Percentiles rank a stretch among this genome's conserved stretches.
Conservation (phyloP, 2,329 filamentous ascomycete species). For the Arthrobotrys iridis region DNA sequence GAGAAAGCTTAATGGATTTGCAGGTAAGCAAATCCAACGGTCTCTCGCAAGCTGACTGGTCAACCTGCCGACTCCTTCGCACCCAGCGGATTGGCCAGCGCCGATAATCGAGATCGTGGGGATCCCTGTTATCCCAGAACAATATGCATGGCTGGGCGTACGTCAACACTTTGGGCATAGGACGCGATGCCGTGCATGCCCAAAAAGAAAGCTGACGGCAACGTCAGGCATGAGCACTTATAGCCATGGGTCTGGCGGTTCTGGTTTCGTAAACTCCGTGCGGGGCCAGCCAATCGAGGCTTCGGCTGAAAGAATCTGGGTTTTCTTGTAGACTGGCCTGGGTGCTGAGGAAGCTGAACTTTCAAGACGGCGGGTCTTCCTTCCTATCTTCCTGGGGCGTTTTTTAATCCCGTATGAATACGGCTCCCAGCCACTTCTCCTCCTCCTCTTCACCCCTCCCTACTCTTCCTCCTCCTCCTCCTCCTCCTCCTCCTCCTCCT, state of each 20-base stretch:
- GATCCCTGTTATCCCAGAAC: constrained; percentile 1
- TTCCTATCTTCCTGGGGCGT: neutral
- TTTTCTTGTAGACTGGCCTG: neutral
- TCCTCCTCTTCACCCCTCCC: neutral
- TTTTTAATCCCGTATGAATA: neutral
- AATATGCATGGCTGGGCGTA: constrained; percentile 31
- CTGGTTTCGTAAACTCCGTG: constrained; percentile 47
- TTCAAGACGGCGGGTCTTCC: neutral
- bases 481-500: neutral
- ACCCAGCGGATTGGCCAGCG: constrained; percentile 32
- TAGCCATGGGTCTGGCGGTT: too few species aligned
- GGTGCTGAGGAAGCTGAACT: constrained; percentile 3
- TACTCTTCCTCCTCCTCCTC: constrained; percentile 4
- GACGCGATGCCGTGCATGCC: constrained; percentile 11
- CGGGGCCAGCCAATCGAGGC: constrained; percentile 19
- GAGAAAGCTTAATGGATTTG: too few species aligned
- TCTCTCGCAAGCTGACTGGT: neutral
- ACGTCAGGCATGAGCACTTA: too few species aligned
- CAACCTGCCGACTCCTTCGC: neutral
- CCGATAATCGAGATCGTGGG: constrained; percentile 30
- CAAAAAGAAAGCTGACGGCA: neutral
- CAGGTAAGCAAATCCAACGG: neutral
- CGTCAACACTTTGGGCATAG: constrained; percentile 30
- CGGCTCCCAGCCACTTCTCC: constrained; percentile 34
- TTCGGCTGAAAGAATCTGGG: constrained; percentile 20